Percentiles rank a stretch among this genome's conserved stretches.
Evolutionary conservation across 2,329 filamentous ascomycete species (phyloP).

Genomic region (Aspergillus fumigatus): DNA sequence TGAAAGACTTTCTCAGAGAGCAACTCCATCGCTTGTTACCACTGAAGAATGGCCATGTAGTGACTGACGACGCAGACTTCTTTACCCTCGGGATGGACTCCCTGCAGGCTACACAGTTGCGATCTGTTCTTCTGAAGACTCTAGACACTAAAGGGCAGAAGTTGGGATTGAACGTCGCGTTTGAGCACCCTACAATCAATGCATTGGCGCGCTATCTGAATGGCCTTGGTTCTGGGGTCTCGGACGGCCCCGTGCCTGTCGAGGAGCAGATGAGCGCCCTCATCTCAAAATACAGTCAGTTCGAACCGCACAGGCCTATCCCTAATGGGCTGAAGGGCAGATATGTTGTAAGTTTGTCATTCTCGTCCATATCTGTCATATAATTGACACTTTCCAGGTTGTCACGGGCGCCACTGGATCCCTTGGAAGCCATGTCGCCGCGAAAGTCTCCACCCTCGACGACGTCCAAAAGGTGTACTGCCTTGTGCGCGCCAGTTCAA

Average conservation of each 20-base stretch:
- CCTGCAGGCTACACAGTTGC: conserved; percentile 54
- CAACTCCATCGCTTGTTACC: conserved; percentile 25
- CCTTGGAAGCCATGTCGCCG: conserved; percentile 56
- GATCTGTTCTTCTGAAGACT: conserved; percentile 47
- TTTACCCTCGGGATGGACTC: conserved; percentile 56
- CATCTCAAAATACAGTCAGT: conserved; percentile 44
- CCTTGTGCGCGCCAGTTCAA: conserved; percentile 49
- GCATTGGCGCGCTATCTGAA: conserved; percentile 44
- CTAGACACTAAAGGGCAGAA: conserved; percentile 47
- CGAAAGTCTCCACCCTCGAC: conserved; percentile 35
- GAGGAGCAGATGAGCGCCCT: conserved; percentile 44
- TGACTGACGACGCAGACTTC: conserved; percentile 49
- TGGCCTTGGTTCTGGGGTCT: conserved; percentile 35
- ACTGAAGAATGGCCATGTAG: conserved; percentile 10
- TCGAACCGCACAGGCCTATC: conserved; percentile 23
- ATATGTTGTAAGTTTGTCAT: conserved; percentile 19
- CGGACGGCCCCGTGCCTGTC: conserved; percentile 27
- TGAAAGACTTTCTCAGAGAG: conserved; percentile 33
- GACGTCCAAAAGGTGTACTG: conserved; percentile 50
- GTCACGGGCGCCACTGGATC: conserved; percentile 64
- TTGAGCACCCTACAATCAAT: conserved; percentile 51
- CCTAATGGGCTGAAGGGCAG: conserved; percentile 14
- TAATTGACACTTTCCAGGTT: conserved; percentile 23
- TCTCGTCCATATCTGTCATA: not conserved
- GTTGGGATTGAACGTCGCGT: conserved; percentile 55